Conservation (phyloP, 2,329 filamentous ascomycete genomes). For the Xylaria digitata region DNA sequence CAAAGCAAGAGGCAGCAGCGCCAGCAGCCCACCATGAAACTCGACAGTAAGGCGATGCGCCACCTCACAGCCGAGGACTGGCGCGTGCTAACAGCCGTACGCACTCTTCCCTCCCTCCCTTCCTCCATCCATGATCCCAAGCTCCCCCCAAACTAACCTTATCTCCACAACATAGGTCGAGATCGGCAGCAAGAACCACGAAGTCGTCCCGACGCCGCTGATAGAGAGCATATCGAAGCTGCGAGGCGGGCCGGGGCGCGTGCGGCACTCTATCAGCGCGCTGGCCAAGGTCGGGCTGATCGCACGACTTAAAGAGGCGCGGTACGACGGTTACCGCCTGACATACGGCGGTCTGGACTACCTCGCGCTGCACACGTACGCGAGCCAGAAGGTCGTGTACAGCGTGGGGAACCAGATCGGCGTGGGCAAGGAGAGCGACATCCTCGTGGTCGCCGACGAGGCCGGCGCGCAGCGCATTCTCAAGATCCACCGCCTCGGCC, state of each 20-base stretch:
- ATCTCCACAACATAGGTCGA: conserved; percentile 74
- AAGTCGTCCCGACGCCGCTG: conserved; percentile 90
- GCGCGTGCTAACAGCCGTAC: conserved; percentile 90
- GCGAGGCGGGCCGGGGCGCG: conserved; percentile 79
- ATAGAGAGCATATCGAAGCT: conserved; percentile 87
- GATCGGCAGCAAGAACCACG: conserved; percentile 94
- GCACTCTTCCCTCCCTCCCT: conserved; percentile 51
- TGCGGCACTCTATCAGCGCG: conserved; percentile 87
- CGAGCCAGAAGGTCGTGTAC: conserved; percentile 83
- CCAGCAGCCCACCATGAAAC: conserved; percentile 74
- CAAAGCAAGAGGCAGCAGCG: background rate
- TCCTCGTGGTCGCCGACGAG: conserved; percentile 89
- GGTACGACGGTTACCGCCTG: conserved; percentile 96
- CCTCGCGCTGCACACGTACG: conserved; percentile 91
- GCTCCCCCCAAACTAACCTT: conserved; percentile 40
- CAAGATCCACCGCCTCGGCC: conserved; percentile 94
- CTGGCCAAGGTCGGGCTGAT: conserved; percentile 94
- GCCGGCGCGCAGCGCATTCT: conserved; percentile 82
- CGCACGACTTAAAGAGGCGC: conserved; percentile 91
- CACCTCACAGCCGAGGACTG: conserved; percentile 94
- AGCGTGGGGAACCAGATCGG: conserved; percentile 94
- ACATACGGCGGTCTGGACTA: conserved; percentile 98
- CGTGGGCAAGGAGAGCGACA: conserved; percentile 97
- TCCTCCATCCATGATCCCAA: conserved; percentile 38
- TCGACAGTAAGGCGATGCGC: conserved; percentile 92